phyloP scores from a whole-genome alignment of 2,329 filamentous ascomycete genomes.

The Stagonosporopsis tanaceti region DNA sequence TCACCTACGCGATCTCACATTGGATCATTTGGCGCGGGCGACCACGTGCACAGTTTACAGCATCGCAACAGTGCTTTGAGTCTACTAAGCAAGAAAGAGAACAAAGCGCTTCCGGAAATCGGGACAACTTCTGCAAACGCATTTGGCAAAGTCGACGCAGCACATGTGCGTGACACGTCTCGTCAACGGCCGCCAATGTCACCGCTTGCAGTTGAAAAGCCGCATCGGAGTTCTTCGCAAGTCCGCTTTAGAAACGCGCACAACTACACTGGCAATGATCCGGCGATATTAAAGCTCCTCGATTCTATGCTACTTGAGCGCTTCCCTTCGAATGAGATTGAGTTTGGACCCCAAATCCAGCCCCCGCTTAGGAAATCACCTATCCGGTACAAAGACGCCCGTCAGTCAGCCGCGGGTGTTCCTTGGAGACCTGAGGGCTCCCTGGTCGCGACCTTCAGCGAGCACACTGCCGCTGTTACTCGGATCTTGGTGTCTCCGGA shows the following conservation, averaged over 20 bases:
- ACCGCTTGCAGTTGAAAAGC: slow-evolving; percentile 43
- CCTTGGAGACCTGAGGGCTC: slow-evolving; percentile 86
- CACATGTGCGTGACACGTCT: slow-evolving; percentile 44
- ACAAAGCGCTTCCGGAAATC: slow-evolving; percentile 70
- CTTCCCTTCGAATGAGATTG: slow-evolving; percentile 66
- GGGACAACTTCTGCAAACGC: slow-evolving; percentile 70
- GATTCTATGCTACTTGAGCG: slow-evolving; percentile 82
- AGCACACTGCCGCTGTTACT: slow-evolving; percentile 84
- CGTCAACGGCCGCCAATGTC: slow-evolving; percentile 39
- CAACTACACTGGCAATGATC: slow-evolving; percentile 82
- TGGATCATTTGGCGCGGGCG: slow-evolving; percentile 40
- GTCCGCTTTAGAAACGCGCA: slow-evolving; percentile 71
- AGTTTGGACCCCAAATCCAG: slow-evolving; percentile 81
- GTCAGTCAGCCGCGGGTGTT: slow-evolving; percentile 58
- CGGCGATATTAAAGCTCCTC: slow-evolving; percentile 68
- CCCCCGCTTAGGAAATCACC: slow-evolving; percentile 65
- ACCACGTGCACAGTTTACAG: slow-evolving; percentile 50
- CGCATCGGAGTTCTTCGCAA: slow-evolving; percentile 42
- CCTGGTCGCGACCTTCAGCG: slow-evolving; percentile 85
- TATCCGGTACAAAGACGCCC: slow-evolving; percentile 63
- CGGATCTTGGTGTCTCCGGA: slow-evolving; percentile 85
- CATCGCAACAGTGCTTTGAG: slow-evolving; percentile 66
- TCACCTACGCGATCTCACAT: slow-evolving; percentile 39
- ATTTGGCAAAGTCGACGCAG: slow-evolving; percentile 69
- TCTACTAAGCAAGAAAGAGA: slow-evolving; percentile 65